Evolutionary conservation across 345 rosid species (phyloP).

Genomic region (Eucalyptus viminalis): DNA sequence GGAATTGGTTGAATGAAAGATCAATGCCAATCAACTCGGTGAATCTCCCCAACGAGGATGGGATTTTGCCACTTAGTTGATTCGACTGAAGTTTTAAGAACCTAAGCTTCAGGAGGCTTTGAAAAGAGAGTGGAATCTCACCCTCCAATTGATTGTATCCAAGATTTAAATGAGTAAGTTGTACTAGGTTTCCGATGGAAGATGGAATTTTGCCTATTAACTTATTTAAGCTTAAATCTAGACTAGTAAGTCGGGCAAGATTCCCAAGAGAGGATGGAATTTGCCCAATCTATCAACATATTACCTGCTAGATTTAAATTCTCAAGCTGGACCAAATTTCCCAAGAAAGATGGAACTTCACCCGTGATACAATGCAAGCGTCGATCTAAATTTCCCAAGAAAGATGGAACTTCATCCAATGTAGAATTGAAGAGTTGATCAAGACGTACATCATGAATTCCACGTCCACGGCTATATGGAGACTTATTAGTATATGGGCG

Average conservation of each 20-base stretch:
- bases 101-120: background rate
- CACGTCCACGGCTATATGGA: no score
- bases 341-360: no score
- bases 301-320: background rate
- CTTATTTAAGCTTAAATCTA: background rate
- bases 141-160: background rate
- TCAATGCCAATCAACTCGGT: background rate
- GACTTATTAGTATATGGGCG: no score
- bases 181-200: background rate
- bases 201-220: fast-evolving
- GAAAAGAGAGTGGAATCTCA: background rate
- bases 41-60: background rate
- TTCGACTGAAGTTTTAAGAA: background rate
- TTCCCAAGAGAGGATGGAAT: background rate
- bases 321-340: no score
- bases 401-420: no score
- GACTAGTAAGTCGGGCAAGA: background rate
- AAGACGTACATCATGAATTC: no score
- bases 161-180: background rate
- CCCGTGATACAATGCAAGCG: no score
- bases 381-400: no score
- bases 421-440: no score
- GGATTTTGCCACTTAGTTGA: background rate
- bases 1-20: background rate
- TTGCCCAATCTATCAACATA: background rate